Conservation (phyloP, 2,329 filamentous ascomycete genomes). For the Basipetospora chlamydospora region DNA sequence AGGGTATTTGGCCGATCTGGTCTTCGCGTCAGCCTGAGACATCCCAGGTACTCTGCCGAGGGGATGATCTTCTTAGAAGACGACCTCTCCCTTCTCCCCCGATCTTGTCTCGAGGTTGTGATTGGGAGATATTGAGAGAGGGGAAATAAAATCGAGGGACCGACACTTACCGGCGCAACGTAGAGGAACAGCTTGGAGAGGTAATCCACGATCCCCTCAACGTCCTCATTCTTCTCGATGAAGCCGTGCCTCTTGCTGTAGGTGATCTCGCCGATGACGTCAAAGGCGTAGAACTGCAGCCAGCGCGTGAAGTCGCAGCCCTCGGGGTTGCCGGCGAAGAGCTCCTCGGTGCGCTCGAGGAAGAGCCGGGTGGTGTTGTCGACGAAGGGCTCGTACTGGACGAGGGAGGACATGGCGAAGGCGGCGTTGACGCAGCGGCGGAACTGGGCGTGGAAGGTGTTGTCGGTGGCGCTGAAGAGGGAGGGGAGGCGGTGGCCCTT, state of each 20-base stretch:
- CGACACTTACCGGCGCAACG: slow-evolving; percentile 45
- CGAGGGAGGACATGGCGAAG: slow-evolving; percentile 62
- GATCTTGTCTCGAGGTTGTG: too few relatives aligned
- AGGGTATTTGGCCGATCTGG: slow-evolving; percentile 59
- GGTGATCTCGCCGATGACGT: slow-evolving; percentile 66
- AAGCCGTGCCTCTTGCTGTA: slow-evolving; percentile 66
- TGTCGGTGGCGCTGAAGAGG: slow-evolving; percentile 63
- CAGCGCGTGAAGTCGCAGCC: slow-evolving; percentile 53
- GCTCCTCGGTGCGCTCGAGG: slow-evolving; percentile 42
- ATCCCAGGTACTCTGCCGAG: too few relatives aligned
- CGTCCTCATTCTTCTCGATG: slow-evolving; percentile 57
- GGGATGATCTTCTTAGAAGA: too few relatives aligned
- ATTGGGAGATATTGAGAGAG: not conserved
- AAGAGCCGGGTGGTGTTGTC: slow-evolving; percentile 62
- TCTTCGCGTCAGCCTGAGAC: not conserved
- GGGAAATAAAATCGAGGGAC: not conserved
- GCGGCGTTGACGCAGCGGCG: slow-evolving; percentile 61
- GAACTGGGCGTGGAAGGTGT: slow-evolving; percentile 61
- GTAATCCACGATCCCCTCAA: slow-evolving; percentile 59
- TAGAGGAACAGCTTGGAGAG: slow-evolving; percentile 53
- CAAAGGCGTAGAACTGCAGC: slow-evolving; percentile 72
- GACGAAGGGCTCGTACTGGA: slow-evolving; percentile 69
- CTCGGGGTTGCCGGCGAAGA: slow-evolving; percentile 31
- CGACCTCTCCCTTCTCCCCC: too few relatives aligned
- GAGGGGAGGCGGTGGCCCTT: slow-evolving; percentile 55